A percentile compares a stretch with the other conserved stretches of the same genome.
phyloP scores from a whole-genome alignment of 2,329 filamentous ascomycete species.

The Diaporthe nobilis region DNA sequence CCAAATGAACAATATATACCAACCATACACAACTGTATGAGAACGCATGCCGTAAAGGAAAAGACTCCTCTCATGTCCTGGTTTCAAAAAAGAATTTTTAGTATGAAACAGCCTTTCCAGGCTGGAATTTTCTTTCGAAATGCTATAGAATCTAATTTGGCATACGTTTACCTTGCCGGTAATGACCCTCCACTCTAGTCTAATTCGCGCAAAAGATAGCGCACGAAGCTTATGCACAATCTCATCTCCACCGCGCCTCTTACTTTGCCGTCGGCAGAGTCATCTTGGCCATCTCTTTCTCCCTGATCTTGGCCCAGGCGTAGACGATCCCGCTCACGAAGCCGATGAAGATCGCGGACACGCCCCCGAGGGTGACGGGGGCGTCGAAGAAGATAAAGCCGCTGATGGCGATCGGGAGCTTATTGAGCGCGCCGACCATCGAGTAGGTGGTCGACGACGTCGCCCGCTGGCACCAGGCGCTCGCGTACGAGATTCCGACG shows the following conservation, averaged over 20 bases:
- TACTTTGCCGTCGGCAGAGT: conserved; percentile 75
- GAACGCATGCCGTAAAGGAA: not conserved
- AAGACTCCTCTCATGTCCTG: no score
- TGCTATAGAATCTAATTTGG: not conserved
- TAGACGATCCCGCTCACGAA: conserved; percentile 96
- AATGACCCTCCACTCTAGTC: not conserved
- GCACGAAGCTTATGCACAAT: not conserved
- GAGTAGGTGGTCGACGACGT: conserved; percentile 99
- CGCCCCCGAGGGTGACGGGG: conserved; percentile 90
- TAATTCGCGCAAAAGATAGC: not conserved
- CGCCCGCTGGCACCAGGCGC: conserved; percentile 97
- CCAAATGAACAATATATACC: not conserved
- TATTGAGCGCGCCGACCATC: conserved; percentile 98
- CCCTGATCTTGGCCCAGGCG: conserved; percentile 86
- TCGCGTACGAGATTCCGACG: conserved; percentile 98
- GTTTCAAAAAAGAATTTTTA: not conserved
- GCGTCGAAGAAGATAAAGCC: conserved; percentile 96
- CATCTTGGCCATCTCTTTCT: conserved; percentile 76
- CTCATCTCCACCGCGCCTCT: conserved; percentile 43
- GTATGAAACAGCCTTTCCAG: not conserved
- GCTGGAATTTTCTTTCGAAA: not conserved
- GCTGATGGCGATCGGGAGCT: conserved; percentile 93
- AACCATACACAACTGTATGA: not conserved
- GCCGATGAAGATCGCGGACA: conserved; percentile 90
- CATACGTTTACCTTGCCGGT: not conserved